Evolutionary conservation across 805 yeast genomes (phyloP), one percentile per base, ranked within the genome.

Genomic region (Scheffersomyces stipitis): DNA sequence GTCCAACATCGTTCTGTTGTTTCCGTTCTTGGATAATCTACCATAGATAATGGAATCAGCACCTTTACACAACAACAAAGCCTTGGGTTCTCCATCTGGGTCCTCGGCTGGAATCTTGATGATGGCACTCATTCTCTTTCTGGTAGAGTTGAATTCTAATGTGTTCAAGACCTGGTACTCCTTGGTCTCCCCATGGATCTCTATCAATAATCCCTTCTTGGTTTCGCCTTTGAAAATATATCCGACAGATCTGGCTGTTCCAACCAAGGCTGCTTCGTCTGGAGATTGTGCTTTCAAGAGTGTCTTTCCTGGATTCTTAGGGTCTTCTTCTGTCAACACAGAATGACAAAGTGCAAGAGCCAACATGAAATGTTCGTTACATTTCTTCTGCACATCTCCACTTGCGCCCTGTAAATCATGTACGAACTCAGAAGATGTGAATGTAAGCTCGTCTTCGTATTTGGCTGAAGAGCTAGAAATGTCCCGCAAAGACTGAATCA

Each of bases 101-200:
- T 45, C 44, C 3, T 55, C 54, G 9, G 76, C 59, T 1, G 89
- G 89, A 28, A 86, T 69, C 56, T 83, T 83, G 26, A 85, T 72
- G 45, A 85, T 81, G 12, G 86, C 84, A 72, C 90, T 82, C 95
- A 85, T 85, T 72, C 95, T 80, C 65, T 85, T 85, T 68, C 95
- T 78, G 0, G 93, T 83, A 5, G 93, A 85, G 51, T 86, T 86
- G 62, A 86, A 86, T 52, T 85, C 93, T 45, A 86, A 60, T 15
- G 81, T 74, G 50, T 84, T 85, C 42, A 86, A 60, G 22, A 86
- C 69, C 53, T 83, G 86, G 55, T 78, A 84, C 47, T 85, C 90
- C 51, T 81, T 80, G 41, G 73, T 71, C 33, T 69, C 73, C 42
- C 93, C 93, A 58, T 83, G 88, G 26, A 80, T 79, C 37, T 80